Percentiles rank a stretch among this genome's conserved stretches.
phyloP scores from a whole-genome alignment of 2,329 filamentous ascomycete genomes.

The Pyricularia sp. region DNA sequence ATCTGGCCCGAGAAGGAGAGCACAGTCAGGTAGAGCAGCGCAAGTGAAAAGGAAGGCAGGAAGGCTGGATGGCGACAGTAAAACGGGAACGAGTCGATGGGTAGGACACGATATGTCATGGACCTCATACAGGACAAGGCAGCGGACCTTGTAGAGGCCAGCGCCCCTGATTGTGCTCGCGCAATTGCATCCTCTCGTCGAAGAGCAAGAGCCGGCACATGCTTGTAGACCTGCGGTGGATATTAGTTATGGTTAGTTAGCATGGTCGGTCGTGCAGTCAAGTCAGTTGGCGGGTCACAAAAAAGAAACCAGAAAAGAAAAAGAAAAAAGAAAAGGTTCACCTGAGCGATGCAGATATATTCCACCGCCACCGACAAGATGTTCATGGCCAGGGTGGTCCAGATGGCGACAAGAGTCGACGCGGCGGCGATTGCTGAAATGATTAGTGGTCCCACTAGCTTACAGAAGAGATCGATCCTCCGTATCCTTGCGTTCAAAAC shows the following conservation, averaged over 20 bases:
- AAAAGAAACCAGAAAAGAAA: too few relatives aligned
- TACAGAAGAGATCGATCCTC: slow-evolving; percentile 49
- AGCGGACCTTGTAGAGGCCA: not conserved
- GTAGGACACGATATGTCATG: slow-evolving; percentile 12
- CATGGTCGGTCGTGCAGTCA: too few relatives aligned
- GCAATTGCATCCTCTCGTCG: not conserved
- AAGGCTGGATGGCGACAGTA: slow-evolving; percentile 48
- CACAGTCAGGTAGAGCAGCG: slow-evolving; percentile 54
- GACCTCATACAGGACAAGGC: not conserved
- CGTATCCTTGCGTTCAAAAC: slow-evolving; percentile 45
- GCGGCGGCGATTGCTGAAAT: slow-evolving; percentile 37
- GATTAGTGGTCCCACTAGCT: slow-evolving; percentile 41
- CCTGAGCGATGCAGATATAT: slow-evolving; percentile 33
- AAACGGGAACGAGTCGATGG: slow-evolving; percentile 19
- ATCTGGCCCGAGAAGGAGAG: slow-evolving; percentile 52
- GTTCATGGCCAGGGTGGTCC: slow-evolving; percentile 36
- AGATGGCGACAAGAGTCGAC: slow-evolving; percentile 36
- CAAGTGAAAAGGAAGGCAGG: slow-evolving; percentile 48
- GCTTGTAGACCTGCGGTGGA: slow-evolving; percentile 15
- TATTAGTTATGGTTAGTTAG: too few relatives aligned
- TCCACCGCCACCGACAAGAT: slow-evolving; percentile 34
- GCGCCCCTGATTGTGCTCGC: not conserved
- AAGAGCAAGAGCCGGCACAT: slow-evolving; percentile 11
- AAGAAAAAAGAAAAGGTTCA: slow-evolving; percentile 7
- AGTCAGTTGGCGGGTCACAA: not conserved